Evolutionary conservation across 2,329 filamentous ascomycete genomes (phyloP), one percentile per base, ranked within the genome.

Genomic region (Paecilomyces sp.): DNA sequence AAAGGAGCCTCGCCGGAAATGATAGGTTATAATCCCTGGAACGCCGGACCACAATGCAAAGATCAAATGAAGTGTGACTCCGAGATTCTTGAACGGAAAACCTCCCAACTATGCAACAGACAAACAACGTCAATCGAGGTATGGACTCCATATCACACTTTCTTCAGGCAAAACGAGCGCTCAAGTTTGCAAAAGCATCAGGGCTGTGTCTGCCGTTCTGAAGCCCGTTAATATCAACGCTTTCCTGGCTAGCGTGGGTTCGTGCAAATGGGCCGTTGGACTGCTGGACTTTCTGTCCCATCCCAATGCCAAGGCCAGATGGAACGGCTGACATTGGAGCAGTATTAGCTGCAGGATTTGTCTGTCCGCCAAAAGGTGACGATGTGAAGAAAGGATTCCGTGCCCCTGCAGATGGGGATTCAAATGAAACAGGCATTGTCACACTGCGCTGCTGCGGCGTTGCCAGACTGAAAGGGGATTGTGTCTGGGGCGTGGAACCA

Each of bases 161-260:
- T 25, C 30, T 58, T 31, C 56, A 30, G 72, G 60, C 74, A 70
- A 66, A 78, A 59, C 78, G 71, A 52, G 79, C 75, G 63, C 79
- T 81, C 64, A 81, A 64, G 67, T 72, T 80, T 25, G 79, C 78
- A 71, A 81, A 81, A 8, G 79, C 77, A 68, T 81, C 79, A 6
- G 79, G 79, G 63, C 79, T 81, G 63, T 81, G 78, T 34, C 79
- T 71, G 3, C 79, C 79, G 58, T 66, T 78, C 60, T 80, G 77
- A 41, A 78, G 66, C 13, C 75, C 75, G 56, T 72, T 78, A 58
- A 81, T 71, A 63, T 80, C 78, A 47, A 81, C 74, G 56, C 79
- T 81, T 55, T 77, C 79, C 61, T 79, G 75, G 66, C 79, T 81
- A 67, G 78, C 75, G 61, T 79, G 77, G 13, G 68, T 65, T 58